Evolutionary conservation across 2,329 filamentous ascomycete genomes (phyloP).

Genomic region (Sporothrix protearum): DNA sequence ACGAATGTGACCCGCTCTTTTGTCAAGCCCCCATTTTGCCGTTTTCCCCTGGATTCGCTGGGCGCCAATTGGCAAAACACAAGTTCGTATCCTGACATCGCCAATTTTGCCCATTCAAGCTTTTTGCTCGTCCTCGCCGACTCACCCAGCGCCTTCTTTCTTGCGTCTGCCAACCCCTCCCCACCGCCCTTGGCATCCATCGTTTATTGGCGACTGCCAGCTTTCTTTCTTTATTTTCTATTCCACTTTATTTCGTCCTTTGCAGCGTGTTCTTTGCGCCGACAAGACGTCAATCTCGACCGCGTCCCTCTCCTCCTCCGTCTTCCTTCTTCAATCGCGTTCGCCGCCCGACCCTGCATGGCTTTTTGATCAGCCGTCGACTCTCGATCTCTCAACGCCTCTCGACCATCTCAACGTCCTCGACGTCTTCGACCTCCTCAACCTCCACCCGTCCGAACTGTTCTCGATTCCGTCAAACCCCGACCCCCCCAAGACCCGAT

Average conservation of each 20-base stretch:
- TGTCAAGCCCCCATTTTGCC: constrained; percentile 3
- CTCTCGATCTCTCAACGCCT: background rate
- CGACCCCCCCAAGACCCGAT: constrained; percentile 32
- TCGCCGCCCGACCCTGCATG: background rate
- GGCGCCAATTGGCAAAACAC: constrained; percentile 1
- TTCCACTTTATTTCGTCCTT: background rate
- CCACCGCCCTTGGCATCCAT: background rate
- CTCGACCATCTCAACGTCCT: background rate
- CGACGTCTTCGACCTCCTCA: background rate
- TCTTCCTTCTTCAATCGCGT: background rate
- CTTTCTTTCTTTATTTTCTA: constrained; percentile 7
- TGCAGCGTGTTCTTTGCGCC: background rate
- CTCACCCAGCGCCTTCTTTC: background rate
- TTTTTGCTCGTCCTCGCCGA: background rate
- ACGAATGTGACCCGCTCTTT: background rate
- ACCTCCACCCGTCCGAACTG: no score
- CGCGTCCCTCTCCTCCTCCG: background rate
- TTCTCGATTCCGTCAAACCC: no score
- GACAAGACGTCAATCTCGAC: background rate
- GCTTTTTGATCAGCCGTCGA: constrained; percentile 5
- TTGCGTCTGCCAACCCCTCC: background rate
- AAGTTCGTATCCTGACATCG: background rate
- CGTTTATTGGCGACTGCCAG: background rate
- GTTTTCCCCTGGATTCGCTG: background rate
- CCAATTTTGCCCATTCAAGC: background rate